Percentiles rank a stretch among this genome's conserved stretches.
Conservation (phyloP, 495 filamentous ascomycete genomes). For the Penicillium tannophilum region DNA sequence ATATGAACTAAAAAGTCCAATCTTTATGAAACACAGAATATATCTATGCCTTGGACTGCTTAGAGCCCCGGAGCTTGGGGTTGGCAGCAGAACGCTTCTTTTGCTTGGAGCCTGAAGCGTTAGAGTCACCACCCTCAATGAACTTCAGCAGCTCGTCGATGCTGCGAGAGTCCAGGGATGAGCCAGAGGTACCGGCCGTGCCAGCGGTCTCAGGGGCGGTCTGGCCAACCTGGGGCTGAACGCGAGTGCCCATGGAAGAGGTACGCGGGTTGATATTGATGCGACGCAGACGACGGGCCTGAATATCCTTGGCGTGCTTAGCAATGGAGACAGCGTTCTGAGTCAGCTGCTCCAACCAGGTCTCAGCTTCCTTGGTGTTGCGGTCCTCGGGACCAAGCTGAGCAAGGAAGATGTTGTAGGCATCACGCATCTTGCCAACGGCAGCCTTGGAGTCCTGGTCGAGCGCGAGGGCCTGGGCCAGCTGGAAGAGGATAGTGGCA, state of each 20-base stretch:
- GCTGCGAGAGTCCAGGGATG: conserved; percentile 66
- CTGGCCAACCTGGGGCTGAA: conserved; percentile 59
- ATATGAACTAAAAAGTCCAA: conserved; percentile 1
- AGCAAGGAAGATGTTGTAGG: conserved; percentile 88
- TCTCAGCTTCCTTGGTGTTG: conserved; percentile 93
- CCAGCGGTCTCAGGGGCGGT: conserved; percentile 46
- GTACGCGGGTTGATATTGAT: conserved; percentile 59
- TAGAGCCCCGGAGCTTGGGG: conserved; percentile 65
- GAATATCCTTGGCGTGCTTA: conserved; percentile 85
- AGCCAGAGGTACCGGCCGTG: conserved; percentile 33
- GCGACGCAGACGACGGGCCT: conserved; percentile 67
- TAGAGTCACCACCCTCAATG: conserved; percentile 72
- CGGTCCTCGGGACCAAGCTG: conserved; percentile 84
- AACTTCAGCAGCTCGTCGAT: conserved; percentile 87
- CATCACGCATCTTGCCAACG: conserved; percentile 89
- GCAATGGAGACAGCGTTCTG: conserved; percentile 91
- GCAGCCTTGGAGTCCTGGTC: conserved; percentile 90
- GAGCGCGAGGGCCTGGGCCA: conserved; percentile 89
- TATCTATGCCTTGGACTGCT: conserved; percentile 42
- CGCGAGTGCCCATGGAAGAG: conserved; percentile 49
- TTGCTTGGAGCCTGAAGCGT: conserved; percentile 56
- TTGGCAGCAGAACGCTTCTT: conserved; percentile 70
- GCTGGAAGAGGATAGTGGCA: conserved; percentile 95
- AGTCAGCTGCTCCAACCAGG: conserved; percentile 94
- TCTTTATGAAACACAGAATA: conserved; percentile 2